Percentiles rank a stretch among this genome's conserved stretches.
These are phyloP conservation scores for Diaporthe sp. DNA, from an alignment of 2,329 filamentous ascomycete species.

Conservation along the genomic window DNA sequence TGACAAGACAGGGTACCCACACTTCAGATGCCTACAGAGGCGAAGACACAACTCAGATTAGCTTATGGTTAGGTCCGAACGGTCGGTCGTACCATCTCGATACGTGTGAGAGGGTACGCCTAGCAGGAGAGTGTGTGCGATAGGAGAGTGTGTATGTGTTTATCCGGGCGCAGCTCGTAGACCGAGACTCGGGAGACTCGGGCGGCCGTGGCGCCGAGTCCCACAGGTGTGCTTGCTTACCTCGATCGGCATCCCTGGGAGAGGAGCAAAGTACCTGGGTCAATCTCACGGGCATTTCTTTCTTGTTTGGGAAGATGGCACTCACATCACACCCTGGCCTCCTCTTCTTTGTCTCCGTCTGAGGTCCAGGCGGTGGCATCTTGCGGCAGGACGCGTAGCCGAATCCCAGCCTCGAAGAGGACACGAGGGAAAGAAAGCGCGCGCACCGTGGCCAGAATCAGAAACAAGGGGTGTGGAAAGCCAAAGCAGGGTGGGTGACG, in stretches of 20 bases:
- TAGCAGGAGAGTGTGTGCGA: background rate
- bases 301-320: slow-evolving; percentile 2
- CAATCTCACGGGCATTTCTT: slow-evolving; percentile 16
- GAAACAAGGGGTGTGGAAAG: slow-evolving; percentile 8
- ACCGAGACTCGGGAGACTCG: background rate
- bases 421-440: slow-evolving; percentile 8
- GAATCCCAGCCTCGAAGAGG: background rate
- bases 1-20: slow-evolving; percentile 15
- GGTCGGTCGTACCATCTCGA: slow-evolving; percentile 9
- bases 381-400: slow-evolving; percentile 8
- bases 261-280: background rate
- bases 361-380: slow-evolving; percentile 16
- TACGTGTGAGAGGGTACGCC: background rate
- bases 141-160: background rate
- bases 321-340: slow-evolving; percentile 23
- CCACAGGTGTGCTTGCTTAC: slow-evolving; percentile 10
- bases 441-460: slow-evolving; percentile 21
- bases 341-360: slow-evolving; percentile 27
- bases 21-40: slow-evolving; percentile 15
- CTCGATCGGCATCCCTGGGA: slow-evolving; percentile 24
- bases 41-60: slow-evolving; percentile 6
- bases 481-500: background rate
- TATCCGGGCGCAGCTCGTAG: background rate
- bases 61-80: background rate
- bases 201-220: slow-evolving; percentile 4